Conservation (phyloP, 78 protist species). For the Mantamonas sphyraenae region DNA sequence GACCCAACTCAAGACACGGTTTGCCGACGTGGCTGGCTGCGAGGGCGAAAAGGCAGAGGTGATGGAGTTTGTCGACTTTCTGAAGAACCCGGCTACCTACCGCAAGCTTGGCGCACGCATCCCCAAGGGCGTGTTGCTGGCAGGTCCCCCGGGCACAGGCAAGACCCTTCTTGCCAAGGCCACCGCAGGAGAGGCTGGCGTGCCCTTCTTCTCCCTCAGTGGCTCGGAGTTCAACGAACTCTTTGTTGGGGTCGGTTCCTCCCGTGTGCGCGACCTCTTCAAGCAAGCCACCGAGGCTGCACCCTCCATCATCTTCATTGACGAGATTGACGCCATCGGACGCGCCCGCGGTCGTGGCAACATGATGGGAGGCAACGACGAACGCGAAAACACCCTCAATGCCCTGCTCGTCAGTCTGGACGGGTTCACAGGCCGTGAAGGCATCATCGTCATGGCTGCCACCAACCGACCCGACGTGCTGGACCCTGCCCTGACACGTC, state of each 20-base stretch:
- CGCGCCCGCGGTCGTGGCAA: conserved; percentile 23
- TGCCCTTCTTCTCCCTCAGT: conserved; percentile 83
- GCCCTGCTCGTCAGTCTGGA: conserved; percentile 98
- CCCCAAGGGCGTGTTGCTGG: conserved; percentile 83
- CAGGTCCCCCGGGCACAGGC: conserved; percentile 99
- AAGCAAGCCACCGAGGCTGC: conserved; percentile 69
- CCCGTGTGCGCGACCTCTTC: conserved; percentile 65
- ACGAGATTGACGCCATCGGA: conserved; percentile 88
- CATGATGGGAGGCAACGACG: conserved; percentile 61
- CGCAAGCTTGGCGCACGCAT: conserved; percentile 71
- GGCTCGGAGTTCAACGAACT: conserved; percentile 96
- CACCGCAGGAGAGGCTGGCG: conserved; percentile 92
- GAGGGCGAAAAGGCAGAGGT: conserved; percentile 96
- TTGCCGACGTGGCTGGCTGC: conserved; percentile 99
- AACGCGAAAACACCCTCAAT: conserved; percentile 95
- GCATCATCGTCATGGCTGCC: conserved; percentile 88
- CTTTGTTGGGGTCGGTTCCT: conserved; percentile 95
- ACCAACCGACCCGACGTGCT: conserved; percentile 84
- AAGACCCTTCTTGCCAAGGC: conserved; percentile 99
- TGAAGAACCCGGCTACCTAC: conserved; percentile 98
- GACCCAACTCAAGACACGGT: conserved; percentile 5
- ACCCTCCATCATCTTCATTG: conserved; percentile 87
- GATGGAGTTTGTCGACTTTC: conserved; percentile 97
- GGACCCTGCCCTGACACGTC: conserved; percentile 91
- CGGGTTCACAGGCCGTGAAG: conserved; percentile 71